These are phyloP conservation scores for Huntiella moniliformis DNA, from an alignment of 2,329 filamentous ascomycete species.

Conservation along the genomic window DNA sequence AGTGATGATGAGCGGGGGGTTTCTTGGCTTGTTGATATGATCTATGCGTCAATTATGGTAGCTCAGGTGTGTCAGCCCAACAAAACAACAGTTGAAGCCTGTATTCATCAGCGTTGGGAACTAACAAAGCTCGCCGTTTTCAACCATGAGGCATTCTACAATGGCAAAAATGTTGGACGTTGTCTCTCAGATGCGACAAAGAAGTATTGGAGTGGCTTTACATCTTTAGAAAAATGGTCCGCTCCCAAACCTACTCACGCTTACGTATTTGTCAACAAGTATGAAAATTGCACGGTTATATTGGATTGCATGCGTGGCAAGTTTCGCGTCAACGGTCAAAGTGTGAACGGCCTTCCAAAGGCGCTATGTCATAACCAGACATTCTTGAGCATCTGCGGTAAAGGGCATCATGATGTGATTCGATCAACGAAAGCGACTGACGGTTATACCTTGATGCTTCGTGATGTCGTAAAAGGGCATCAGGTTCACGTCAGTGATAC, in stretches of 20 bases:
- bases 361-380: constrained; percentile 23
- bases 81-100: too few species aligned
- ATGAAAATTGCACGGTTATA: neutral
- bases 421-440: constrained; percentile 16
- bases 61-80: too few species aligned
- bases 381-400: constrained; percentile 27
- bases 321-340: constrained; percentile 32
- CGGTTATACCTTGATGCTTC: constrained; percentile 17
- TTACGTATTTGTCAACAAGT: too few species aligned
- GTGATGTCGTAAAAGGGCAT: constrained; percentile 15
- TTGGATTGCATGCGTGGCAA: constrained; percentile 33
- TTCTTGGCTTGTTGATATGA: too few species aligned
- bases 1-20: too few species aligned
- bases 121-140: too few species aligned
- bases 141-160: too few species aligned
- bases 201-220: neutral
- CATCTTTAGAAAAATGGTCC: neutral
- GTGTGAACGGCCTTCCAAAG: constrained; percentile 26
- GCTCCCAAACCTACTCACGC: too few species aligned
- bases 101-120: too few species aligned
- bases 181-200: neutral
- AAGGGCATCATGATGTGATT: constrained; percentile 25
- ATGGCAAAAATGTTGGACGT: too few species aligned
- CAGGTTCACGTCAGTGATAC: constrained; percentile 20
- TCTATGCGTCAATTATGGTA: too few species aligned